Conservation (phyloP, 1,139 yeast species). For the Yamadazyma spencermartinsiae region DNA sequence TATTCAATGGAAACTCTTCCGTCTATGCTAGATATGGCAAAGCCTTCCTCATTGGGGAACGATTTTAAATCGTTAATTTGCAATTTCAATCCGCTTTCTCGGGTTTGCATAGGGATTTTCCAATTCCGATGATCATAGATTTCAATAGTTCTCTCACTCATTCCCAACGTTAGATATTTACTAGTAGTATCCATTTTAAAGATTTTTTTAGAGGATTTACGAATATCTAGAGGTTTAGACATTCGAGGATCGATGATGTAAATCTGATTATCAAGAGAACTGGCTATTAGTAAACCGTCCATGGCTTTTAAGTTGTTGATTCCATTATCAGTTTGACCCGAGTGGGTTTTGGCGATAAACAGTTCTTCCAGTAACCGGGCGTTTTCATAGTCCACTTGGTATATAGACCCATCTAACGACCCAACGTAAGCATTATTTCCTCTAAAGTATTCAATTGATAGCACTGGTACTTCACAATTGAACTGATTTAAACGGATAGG, state of each 20-base stretch:
- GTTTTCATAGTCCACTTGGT: constrained; percentile 46
- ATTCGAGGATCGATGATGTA: constrained; percentile 19
- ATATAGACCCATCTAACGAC: constrained; percentile 41
- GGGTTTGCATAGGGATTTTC: constrained; percentile 44
- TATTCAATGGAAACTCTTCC: constrained; percentile 85
- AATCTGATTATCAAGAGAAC: constrained; percentile 12
- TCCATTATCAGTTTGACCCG: constrained; percentile 22
- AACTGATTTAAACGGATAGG: constrained; percentile 15
- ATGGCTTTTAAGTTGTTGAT: constrained; percentile 29
- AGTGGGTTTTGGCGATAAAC: constrained; percentile 11
- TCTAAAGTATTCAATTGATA: constrained; percentile 18
- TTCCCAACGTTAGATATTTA: constrained; percentile 53
- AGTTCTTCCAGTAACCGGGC: constrained; percentile 21
- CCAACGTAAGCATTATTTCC: constrained; percentile 31
- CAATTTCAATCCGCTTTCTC: constrained; percentile 73
- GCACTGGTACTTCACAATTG: constrained; percentile 19
- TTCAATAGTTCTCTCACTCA: constrained; percentile 54
- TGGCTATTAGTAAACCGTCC: constrained; percentile 12
- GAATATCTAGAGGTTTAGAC: constrained; percentile 5
- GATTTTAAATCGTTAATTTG: constrained; percentile 65
- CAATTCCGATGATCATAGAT: constrained; percentile 57
- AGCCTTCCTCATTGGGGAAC: constrained; percentile 60
- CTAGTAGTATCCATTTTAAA: constrained; percentile 61
- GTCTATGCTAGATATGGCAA: constrained; percentile 79
- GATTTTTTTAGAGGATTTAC: constrained; percentile 44